Percentiles rank a stretch among this genome's conserved stretches.
Evolutionary conservation across 148 eudicot genomes (phyloP).

Genomic region (Bassia scoparia): DNA sequence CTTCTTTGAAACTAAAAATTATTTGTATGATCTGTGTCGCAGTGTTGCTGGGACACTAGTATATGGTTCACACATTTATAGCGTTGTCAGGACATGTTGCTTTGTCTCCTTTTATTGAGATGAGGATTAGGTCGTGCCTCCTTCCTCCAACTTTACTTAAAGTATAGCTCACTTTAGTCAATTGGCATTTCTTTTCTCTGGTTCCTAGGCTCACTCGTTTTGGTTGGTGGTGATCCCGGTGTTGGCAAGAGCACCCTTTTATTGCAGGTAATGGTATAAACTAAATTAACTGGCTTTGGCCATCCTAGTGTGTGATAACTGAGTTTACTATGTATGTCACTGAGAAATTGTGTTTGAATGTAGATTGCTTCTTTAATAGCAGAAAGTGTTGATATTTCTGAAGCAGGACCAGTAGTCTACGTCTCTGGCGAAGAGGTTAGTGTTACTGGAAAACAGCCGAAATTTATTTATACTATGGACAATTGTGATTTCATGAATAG

Average conservation of each 20-base stretch:
- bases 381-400: slow-evolving; percentile 47
- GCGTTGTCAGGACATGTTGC: not conserved
- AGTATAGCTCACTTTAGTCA: slow-evolving; percentile 12
- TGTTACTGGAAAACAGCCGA: slow-evolving; percentile 8
- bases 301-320: not conserved
- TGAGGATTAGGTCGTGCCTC: not conserved
- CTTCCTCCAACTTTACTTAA: not conserved
- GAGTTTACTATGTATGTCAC: slow-evolving; percentile 7
- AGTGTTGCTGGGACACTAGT: slow-evolving; percentile 3
- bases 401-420: slow-evolving; percentile 68
- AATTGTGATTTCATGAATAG: not conserved
- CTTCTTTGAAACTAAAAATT: not conserved
- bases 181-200: not conserved
- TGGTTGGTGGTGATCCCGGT: slow-evolving; percentile 99
- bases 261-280: slow-evolving; percentile 55
- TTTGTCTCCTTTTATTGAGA: not conserved
- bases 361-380: slow-evolving; percentile 90
- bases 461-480: not conserved
- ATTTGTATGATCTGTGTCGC: too few species aligned
- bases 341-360: slow-evolving; percentile 30
- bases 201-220: slow-evolving; percentile 67
- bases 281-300: not conserved
- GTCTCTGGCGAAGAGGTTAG: slow-evolving; percentile 99
- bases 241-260: slow-evolving; percentile 94
- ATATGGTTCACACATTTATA: not conserved